phyloP scores from a whole-genome alignment of 2,329 filamentous ascomycete species.

The Apiospora hydei region DNA sequence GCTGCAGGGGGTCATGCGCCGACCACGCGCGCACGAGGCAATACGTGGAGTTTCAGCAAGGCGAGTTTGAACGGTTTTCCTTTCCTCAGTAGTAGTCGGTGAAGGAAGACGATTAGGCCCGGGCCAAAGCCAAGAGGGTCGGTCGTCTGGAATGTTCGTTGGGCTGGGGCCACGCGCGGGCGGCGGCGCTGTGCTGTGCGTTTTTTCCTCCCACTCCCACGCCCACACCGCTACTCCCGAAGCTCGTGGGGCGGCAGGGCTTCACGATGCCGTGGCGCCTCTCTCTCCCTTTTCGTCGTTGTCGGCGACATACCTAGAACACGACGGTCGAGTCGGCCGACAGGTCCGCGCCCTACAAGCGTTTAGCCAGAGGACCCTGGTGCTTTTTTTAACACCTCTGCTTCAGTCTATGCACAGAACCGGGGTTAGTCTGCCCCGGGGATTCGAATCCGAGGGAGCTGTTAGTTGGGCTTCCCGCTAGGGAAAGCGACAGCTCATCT shows the following conservation, averaged over 20 bases:
- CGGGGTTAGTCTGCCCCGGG: background rate
- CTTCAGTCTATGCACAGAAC: background rate
- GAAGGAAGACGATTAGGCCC: constrained; percentile 7
- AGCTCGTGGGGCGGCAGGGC: constrained; percentile 13
- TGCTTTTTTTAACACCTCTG: background rate
- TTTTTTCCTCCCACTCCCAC: background rate
- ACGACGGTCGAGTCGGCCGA: constrained; percentile 5
- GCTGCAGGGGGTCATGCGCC: constrained; percentile 45
- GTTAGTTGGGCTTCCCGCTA: background rate
- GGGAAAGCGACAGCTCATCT: constrained; percentile 19
- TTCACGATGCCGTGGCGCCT: constrained; percentile 17
- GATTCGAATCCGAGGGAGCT: background rate
- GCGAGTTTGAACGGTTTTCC: constrained; percentile 26
- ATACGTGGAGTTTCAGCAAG: constrained; percentile 51
- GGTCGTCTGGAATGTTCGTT: constrained; percentile 16
- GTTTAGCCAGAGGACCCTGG: background rate
- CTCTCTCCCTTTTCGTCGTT: background rate
- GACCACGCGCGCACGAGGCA: constrained; percentile 41
- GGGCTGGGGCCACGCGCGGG: background rate
- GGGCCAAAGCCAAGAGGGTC: constrained; percentile 8
- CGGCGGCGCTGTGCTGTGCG: background rate
- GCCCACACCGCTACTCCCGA: constrained; percentile 17
- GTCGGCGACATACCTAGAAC: background rate
- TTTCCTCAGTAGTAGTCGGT: constrained; percentile 13
- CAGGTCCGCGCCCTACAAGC: constrained; percentile 9